Base-by-base conservation (phyloP, 2,329 filamentous ascomycete genomes). In the Nothopassalora personata region DNA sequence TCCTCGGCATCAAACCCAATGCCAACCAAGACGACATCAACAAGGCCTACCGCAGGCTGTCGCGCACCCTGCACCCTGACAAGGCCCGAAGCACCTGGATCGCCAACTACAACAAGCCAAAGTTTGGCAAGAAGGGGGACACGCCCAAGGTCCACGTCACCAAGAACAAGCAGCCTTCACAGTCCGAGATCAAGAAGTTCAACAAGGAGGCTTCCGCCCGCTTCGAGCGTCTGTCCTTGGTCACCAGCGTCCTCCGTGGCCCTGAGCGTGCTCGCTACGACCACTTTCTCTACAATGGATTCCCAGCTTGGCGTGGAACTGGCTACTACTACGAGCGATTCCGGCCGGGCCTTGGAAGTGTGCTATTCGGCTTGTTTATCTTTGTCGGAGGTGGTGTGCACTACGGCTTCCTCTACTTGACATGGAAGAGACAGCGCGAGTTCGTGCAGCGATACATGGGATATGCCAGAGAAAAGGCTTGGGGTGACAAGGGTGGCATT, bases 241-340 rank as follows among this genome's bases (percentile, higher is more conserved):
- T 97, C 56, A 86, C 87, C 67, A 89, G 91, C 71, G 89, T 99
- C 70, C 86, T 99, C 54, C 86, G 89, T 67, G 91, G 93, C 1
- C 80, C 88, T 3, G 83, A 84, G 56, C 85, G 94, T 64, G 89
- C 90, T 67, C 88, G 94, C 64, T 99, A 99, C 76, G 93, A 99
- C 74, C 88, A 97, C 75, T 99, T 97, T 79, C 77, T 97, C 61
- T 78, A 80, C 73, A 91, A 97, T 75, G 94, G 94, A 62, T 99
- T 99, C 79, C 94, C 94, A 33, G 85, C 85, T 57, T 99, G 94
- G 94, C 92, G 93, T 79, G 94, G 94, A 59, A 97, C 93, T 48
- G 93, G 94, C 63, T 99, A 99, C 83, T 99, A 97, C 82, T 99
- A 99, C 80, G 86, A 86, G 69, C 87, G 94, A 59, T 97, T 93